Evolutionary conservation across 2,329 filamentous ascomycete genomes (phyloP).

Genomic region (Penicillium corylophilum): DNA sequence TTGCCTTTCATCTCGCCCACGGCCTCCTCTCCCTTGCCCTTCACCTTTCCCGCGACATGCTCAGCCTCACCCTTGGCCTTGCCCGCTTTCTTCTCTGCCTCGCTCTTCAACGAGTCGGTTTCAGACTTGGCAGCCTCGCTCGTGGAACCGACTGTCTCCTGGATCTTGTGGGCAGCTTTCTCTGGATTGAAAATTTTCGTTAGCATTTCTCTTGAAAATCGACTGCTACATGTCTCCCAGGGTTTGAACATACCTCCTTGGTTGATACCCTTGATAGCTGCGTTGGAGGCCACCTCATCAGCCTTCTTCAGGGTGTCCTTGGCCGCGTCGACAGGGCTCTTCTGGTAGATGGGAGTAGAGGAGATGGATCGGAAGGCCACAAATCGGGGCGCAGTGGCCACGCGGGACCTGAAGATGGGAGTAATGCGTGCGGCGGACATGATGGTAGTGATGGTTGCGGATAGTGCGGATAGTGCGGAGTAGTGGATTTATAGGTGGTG

Average conservation of each 20-base stretch:
- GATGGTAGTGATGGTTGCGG: conserved; percentile 2
- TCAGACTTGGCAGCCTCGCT: conserved; percentile 50
- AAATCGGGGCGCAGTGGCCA: conserved; percentile 18
- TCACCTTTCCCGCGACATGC: conserved; percentile 2
- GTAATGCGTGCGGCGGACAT: conserved; percentile 33
- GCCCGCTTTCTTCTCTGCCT: conserved; percentile 1
- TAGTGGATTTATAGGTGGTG: not conserved
- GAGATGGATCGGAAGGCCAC: conserved; percentile 45
- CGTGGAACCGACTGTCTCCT: conserved; percentile 42
- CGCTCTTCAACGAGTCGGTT: conserved; percentile 27
- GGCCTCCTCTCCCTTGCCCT: conserved; percentile 17
- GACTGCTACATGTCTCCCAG: not conserved
- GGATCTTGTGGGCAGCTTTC: conserved; percentile 48
- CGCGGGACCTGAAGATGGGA: conserved; percentile 24
- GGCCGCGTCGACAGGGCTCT: conserved; percentile 54
- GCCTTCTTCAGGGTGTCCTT: conserved; percentile 60
- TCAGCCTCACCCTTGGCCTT: conserved; percentile 5
- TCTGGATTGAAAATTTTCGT: conserved; percentile 40
- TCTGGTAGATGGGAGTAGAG: conserved; percentile 51
- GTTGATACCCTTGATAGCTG: conserved; percentile 61
- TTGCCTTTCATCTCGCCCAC: conserved; percentile 28
- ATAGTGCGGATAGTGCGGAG: not conserved
- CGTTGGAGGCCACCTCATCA: conserved; percentile 56
- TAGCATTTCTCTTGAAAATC: not conserved
- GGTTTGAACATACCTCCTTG: conserved; percentile 54